Evolutionary conservation across 2,329 filamentous ascomycete species (phyloP), one percentile per base, ranked within the genome.

Genomic region (Neopestalotiopsis clavispora): DNA sequence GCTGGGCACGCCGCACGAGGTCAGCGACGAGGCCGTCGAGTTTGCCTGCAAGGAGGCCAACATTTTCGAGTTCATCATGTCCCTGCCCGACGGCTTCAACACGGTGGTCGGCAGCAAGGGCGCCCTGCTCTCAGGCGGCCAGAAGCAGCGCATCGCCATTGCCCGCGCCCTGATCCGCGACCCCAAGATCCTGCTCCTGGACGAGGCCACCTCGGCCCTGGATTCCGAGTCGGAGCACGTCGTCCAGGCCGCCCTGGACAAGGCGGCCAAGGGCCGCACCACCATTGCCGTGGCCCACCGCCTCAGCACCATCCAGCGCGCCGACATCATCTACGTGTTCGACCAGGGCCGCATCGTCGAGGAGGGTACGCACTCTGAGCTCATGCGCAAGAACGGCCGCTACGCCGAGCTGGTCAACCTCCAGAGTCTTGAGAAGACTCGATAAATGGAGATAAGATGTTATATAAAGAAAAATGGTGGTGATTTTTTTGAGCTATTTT

Each of bases 301-400:
- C 30, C 84, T 99, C 5, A 94, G 91, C 76, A 98, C 96, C 0
- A 98, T 98, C 70, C 94, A 97, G 78, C 95, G 96, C 78, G 95
- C 95, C 0, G 95, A 98, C 77, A 84, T 95, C 63, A 98, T 98
- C 74, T 98, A 97, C 73, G 95, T 98, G n/a, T 96, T 98, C 78
- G 95, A 98, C 79, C 91, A 93, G 75, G 96, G 95, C 7, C 87
- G 89, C 69, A 89, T 98, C 58, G 92, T 97, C 1, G 95, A 98
- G 83, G 87, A 89, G 73, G 95, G 95, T 4, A 94, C 90, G 9
- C 95, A 98, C 77, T 75, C 83, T 0, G 92, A 94, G 77, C 78
- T 95, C 74, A 90, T 93, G 87, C 86, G 84, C 72, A 86, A 85
- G 77, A 89, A 90, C 71, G 92, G 92, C 3, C 86, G 92, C 62